Conservation (phyloP, 2,329 filamentous ascomycete genomes). For the Diaporthe eres region DNA sequence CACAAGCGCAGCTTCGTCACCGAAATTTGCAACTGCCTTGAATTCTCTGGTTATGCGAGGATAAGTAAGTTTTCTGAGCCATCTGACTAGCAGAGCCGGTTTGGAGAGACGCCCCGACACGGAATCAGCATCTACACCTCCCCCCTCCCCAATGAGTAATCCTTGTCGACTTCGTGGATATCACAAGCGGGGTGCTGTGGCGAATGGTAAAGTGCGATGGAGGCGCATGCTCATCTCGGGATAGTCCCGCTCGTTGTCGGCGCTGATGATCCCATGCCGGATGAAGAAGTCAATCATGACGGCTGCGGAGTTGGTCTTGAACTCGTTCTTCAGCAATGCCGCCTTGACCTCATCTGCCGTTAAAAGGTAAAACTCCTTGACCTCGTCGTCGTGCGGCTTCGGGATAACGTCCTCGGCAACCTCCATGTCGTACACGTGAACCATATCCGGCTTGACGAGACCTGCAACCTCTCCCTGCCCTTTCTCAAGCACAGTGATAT, state of each 20-base stretch:
- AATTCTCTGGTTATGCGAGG: too few relatives aligned
- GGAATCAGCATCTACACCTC: not conserved
- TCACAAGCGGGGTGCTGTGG: slow-evolving; percentile 40
- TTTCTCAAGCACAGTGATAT: too few relatives aligned
- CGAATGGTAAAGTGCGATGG: slow-evolving; percentile 59
- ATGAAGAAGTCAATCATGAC: slow-evolving; percentile 88
- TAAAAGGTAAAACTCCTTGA: slow-evolving; percentile 81
- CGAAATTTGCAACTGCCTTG: too few relatives aligned
- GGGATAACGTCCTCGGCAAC: slow-evolving; percentile 71
- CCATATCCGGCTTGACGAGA: slow-evolving; percentile 73
- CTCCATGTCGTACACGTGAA: slow-evolving; percentile 81
- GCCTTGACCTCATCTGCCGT: slow-evolving; percentile 69
- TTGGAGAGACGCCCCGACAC: too few relatives aligned
- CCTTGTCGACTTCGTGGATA: not conserved
- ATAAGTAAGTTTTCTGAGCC: too few relatives aligned
- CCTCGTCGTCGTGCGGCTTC: slow-evolving; percentile 81
- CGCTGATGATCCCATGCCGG: slow-evolving; percentile 79
- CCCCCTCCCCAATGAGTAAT: not conserved
- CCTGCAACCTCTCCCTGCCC: slow-evolving; percentile 50
- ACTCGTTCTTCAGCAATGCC: slow-evolving; percentile 76
- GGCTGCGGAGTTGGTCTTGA: slow-evolving; percentile 87
- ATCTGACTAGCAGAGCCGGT: too few relatives aligned
- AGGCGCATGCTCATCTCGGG: slow-evolving; percentile 72
- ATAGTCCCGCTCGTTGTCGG: slow-evolving; percentile 80
- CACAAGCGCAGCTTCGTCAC: too few relatives aligned